Conservation (phyloP, 495 filamentous ascomycete genomes). For the Astrocystis sublimbata region DNA sequence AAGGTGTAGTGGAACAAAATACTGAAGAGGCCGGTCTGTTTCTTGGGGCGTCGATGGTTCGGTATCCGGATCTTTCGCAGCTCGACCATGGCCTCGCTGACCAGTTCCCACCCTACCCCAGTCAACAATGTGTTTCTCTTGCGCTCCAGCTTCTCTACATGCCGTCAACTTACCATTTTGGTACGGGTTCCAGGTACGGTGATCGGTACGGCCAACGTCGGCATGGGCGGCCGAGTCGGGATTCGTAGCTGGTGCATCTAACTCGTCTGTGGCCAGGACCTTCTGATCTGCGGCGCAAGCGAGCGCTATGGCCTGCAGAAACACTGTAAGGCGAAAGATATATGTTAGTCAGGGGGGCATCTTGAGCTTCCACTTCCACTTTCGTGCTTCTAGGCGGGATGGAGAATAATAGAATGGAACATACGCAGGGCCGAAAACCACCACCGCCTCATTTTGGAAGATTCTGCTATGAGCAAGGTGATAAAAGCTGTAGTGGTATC, state of each 20-base stretch:
- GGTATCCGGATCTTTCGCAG: slow-evolving; percentile 45
- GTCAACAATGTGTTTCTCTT: slow-evolving; percentile 14
- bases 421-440: slow-evolving; percentile 45
- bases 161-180: slow-evolving; percentile 29
- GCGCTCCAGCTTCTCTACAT: background rate
- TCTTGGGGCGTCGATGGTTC: slow-evolving; percentile 36
- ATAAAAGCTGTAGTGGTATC: slow-evolving; percentile 27
- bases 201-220: slow-evolving; percentile 25
- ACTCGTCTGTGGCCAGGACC: slow-evolving; percentile 31
- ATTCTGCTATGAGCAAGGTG: slow-evolving; percentile 34
- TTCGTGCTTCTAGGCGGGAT: no score
- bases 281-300: slow-evolving; percentile 39
- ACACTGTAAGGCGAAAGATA: slow-evolving; percentile 35
- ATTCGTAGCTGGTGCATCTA: slow-evolving; percentile 27
- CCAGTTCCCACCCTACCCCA: slow-evolving; percentile 45
- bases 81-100: slow-evolving; percentile 44
- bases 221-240: slow-evolving; percentile 34
- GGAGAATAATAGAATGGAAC: slow-evolving; percentile 22
- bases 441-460: slow-evolving; percentile 41
- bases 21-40: slow-evolving; percentile 41
- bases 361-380: background rate
- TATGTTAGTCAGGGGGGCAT: background rate
- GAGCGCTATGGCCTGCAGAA: slow-evolving; percentile 45
- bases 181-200: slow-evolving; percentile 31
- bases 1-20: slow-evolving; percentile 37